Evolutionary conservation across 2,329 filamentous ascomycete genomes (phyloP).

Genomic region (Fusarium camptoceras): DNA sequence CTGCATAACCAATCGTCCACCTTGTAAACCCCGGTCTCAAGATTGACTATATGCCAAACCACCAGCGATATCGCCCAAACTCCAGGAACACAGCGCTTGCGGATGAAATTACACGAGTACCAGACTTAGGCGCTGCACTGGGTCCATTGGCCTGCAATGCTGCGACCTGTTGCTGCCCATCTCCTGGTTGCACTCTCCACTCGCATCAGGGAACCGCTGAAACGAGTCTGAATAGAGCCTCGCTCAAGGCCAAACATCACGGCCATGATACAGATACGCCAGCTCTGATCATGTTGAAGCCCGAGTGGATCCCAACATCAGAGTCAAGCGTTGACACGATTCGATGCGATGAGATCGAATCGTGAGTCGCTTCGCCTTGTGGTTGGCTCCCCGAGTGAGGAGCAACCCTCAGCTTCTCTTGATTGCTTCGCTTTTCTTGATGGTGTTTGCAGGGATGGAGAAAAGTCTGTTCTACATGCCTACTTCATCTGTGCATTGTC

Average conservation of each 20-base stretch:
- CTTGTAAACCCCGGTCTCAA: slow-evolving; percentile 41
- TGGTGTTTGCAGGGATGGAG: slow-evolving; percentile 19
- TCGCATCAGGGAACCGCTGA: slow-evolving; percentile 28
- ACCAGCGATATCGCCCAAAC: slow-evolving; percentile 33
- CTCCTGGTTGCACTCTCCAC: slow-evolving; percentile 9
- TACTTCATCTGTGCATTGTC: slow-evolving; percentile 4
- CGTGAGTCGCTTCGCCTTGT: slow-evolving; percentile 14
- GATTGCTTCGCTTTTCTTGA: slow-evolving; percentile 19
- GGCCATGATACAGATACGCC: slow-evolving; percentile 48
- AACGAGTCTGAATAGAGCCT: slow-evolving; percentile 31
- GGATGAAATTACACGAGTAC: slow-evolving; percentile 35
- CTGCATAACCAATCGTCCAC: slow-evolving; percentile 41
- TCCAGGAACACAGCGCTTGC: slow-evolving; percentile 27
- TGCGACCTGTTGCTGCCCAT: slow-evolving; percentile 36
- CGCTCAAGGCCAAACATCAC: slow-evolving; percentile 34
- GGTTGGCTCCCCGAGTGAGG: slow-evolving; percentile 23
- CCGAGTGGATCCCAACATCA: slow-evolving; percentile 27
- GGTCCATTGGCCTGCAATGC: slow-evolving; percentile 34
- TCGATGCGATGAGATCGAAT: slow-evolving; percentile 32
- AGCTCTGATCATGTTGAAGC: slow-evolving; percentile 18
- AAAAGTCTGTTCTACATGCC: slow-evolving; percentile 15
- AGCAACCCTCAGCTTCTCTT: slow-evolving; percentile 25
- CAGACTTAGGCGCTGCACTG: slow-evolving; percentile 39
- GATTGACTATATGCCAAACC: slow-evolving; percentile 24
- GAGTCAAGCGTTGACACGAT: slow-evolving; percentile 19